Evolutionary conservation across 306 rosid species (phyloP).

Genomic region (Oemleria cerasiformis): DNA sequence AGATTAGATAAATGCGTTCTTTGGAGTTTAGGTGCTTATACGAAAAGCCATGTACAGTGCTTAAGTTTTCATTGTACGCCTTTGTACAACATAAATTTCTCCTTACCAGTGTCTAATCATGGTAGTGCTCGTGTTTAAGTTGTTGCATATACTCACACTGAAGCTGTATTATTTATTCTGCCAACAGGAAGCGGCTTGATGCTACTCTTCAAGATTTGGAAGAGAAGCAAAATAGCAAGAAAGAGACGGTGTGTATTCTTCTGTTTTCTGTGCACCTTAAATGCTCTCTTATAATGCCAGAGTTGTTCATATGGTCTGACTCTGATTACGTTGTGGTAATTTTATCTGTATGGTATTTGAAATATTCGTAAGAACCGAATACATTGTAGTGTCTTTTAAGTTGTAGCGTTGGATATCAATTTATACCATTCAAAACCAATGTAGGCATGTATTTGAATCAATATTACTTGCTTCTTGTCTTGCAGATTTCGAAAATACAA

Average conservation of each 20-base stretch:
- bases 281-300: not conserved
- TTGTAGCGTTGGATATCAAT: too few species aligned
- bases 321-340: not conserved
- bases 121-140: not conserved
- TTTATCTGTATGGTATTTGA: not conserved
- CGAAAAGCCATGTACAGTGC: not conserved
- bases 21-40: not conserved
- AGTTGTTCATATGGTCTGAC: constrained; percentile 7
- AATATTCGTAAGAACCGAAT: not conserved
- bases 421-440: not conserved
- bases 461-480: constrained; percentile 9
- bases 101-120: constrained; percentile 7
- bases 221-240: constrained; percentile 97
- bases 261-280: not conserved
- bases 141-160: not conserved
- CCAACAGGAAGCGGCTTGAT: constrained; percentile 81
- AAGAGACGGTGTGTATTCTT: constrained; percentile 57
- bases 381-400: too few species aligned
- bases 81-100: too few species aligned
- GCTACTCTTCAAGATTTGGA: constrained; percentile 81
- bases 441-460: not conserved
- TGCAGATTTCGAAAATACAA: constrained; percentile 79
- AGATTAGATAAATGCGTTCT: not conserved
- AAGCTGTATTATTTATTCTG: constrained; percentile 19
- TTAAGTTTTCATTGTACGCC: too few species aligned